Evolutionary conservation across 441 rosid species (phyloP), one percentile per base, ranked within the genome.

Genomic region (Erodium texanum): DNA sequence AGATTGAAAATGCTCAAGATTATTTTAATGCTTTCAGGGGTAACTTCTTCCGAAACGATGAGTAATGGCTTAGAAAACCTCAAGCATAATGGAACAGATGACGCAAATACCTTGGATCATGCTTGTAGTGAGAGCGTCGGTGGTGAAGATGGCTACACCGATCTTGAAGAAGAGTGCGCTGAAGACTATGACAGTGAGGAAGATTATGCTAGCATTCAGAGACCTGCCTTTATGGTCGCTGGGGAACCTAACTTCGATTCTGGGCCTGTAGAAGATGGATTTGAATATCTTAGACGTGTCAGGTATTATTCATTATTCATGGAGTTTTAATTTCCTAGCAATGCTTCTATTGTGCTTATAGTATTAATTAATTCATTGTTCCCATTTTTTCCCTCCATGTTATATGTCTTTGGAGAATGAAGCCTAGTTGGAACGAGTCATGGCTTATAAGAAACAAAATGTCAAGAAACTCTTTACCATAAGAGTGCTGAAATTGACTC

Each of bases 201-300:
- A 34, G 87, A 85, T 67, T 89, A 84, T 78, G 78, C 75, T 67
- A 90, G 87, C 82, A 87, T 90, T 76, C 89, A 87, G 75, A 82
- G 76, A 69, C 98, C 97, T 61, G 95, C 96, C 43, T 89, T 93
- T 77, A 69, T 62, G 24, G 90, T 93, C 12, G 82, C 90, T 71
- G 97, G 96, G 77, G 90, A 90, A 66, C 98, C 98, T 29, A 79
- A 93, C 83, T 93, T 93, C 56, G 85, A 85, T 68, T 82, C 91
- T 68, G 94, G 98, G 70, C 92, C 93, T 68, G 94, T 94, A 66
- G 92, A 89, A 82, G 97, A 93, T 82, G 98, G 96, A 72, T 75
- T 87, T 54, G 97, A 89, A 76, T 90, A 81, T 76, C 82, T 89
- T 64, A 80, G 97, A 80, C 89, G 91, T 78, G 97, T 90, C 78